A percentile compares a stretch with the other conserved stretches of the same genome.
phyloP scores from a whole-genome alignment of 305 asterid species.

The Plantago lanceolata region DNA sequence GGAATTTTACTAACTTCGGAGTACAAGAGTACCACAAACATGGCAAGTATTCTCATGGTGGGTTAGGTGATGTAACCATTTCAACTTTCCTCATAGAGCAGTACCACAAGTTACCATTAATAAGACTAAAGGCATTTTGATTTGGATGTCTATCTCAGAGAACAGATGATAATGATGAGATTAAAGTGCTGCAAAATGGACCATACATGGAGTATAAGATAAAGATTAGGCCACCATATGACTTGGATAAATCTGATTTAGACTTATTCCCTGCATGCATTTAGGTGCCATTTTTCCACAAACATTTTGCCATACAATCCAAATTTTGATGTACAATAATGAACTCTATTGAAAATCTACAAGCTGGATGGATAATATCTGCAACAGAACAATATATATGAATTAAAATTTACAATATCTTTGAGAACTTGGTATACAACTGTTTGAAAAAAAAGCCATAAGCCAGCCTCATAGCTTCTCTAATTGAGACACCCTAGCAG shows the following conservation, averaged over 20 bases:
- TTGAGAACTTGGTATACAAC: neutral
- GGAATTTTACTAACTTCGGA: too few relatives aligned
- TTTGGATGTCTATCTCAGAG: neutral
- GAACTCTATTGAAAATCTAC: conserved; percentile 31
- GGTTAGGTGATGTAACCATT: conserved; percentile 23
- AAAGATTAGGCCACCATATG: too few relatives aligned
- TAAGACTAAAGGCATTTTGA: neutral
- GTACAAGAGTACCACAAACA: too few relatives aligned
- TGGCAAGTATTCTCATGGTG: too few relatives aligned
- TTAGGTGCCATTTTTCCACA: too few relatives aligned
- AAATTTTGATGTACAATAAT: conserved; percentile 1
- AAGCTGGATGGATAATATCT: conserved; percentile 18
- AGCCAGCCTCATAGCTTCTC: conserved; percentile 1
- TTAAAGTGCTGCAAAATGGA: too few relatives aligned
- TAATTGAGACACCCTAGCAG: too few relatives aligned
- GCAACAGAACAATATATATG: conserved; percentile 21
- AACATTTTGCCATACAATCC: too few relatives aligned
- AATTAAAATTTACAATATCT: conserved; percentile 2
- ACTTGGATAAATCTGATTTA: too few relatives aligned
- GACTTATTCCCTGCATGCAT: too few relatives aligned
- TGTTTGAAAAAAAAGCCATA: conserved; percentile 7
- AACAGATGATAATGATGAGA: neutral
- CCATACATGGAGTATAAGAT: too few relatives aligned
- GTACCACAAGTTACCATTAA: conserved; percentile 9
- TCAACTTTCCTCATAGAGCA: conserved; percentile 1